Evolutionary conservation across 176 grass and related monocot species (phyloP).

Genomic region (Raddia distichophylla): DNA sequence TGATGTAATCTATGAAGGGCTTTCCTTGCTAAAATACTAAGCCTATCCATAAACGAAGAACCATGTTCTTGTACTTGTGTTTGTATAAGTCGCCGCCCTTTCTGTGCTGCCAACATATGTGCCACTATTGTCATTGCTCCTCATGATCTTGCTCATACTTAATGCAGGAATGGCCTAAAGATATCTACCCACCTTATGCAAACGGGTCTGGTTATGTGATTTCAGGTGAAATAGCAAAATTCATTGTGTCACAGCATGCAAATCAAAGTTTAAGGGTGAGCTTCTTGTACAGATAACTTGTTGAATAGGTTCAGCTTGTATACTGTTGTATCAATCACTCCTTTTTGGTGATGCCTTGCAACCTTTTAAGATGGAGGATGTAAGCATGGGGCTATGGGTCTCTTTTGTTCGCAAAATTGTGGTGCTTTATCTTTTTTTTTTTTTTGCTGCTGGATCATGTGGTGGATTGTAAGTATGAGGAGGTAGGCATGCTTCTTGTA

Average conservation of each 20-base stretch:
- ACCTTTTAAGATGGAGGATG: conserved; percentile 99
- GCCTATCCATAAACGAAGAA: not conserved
- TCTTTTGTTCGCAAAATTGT: too few species aligned
- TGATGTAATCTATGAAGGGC: not conserved
- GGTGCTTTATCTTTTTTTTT: too few species aligned
- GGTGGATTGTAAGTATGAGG: too few species aligned
- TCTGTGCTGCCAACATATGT: conserved; percentile 1
- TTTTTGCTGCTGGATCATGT: too few species aligned
- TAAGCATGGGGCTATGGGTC: conserved; percentile 94
- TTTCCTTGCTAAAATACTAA: not conserved
- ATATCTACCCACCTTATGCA: conserved; percentile 92
- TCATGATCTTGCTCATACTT: conserved; percentile 27
- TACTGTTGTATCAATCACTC: conserved; percentile 11
- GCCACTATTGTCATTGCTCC: not conserved
- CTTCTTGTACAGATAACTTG: conserved; percentile 11
- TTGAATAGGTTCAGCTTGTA: conserved; percentile 17
- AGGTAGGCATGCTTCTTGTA: too few species aligned
- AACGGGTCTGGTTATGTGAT: conserved; percentile 95
- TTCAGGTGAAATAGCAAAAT: conserved; percentile 79
- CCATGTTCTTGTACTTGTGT: conserved; percentile 10
- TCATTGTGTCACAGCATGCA: conserved; percentile 69
- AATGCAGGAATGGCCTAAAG: conserved; percentile 90
- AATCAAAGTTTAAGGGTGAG: conserved; percentile 85
- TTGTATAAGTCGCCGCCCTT: not conserved
- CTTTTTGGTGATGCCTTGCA: conserved; percentile 49